Evolutionary conservation across 2,329 filamentous ascomycete genomes (phyloP).

Genomic region (Zasmidium angulare): DNA sequence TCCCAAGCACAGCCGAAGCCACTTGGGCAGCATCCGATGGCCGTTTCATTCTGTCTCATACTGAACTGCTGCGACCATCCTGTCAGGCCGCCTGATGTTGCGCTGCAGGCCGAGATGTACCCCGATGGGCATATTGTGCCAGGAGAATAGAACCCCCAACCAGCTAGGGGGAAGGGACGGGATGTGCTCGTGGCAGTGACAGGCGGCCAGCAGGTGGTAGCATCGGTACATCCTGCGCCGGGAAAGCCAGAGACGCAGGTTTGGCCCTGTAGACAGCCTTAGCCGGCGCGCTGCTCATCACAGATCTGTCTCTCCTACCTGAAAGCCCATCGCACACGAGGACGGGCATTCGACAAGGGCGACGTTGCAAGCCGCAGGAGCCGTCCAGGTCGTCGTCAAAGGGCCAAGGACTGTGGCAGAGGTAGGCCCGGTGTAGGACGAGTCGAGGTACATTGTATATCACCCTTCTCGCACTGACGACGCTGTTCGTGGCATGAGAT

Average conservation of each 20-base stretch:
- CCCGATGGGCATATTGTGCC: neutral
- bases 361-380: neutral
- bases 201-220: neutral
- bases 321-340: neutral
- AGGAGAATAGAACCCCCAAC: neutral
- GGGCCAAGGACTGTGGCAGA: neutral
- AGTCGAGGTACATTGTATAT: too few species aligned
- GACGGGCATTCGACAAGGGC: neutral
- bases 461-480: too few species aligned
- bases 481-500: too few species aligned
- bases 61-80: neutral
- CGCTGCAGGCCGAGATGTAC: neutral
- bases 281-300: neutral
- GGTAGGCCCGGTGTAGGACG: neutral
- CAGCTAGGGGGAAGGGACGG: neutral
- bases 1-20: neutral
- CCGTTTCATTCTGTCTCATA: neutral
- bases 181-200: neutral
- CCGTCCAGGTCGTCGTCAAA: neutral
- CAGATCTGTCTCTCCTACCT: neutral
- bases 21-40: neutral
- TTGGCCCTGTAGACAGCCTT: neutral
- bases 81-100: neutral
- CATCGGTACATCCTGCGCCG: neutral
- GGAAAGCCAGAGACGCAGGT: neutral